Conservation (phyloP, 345 rosid genomes). For the Theobroma cacao region DNA sequence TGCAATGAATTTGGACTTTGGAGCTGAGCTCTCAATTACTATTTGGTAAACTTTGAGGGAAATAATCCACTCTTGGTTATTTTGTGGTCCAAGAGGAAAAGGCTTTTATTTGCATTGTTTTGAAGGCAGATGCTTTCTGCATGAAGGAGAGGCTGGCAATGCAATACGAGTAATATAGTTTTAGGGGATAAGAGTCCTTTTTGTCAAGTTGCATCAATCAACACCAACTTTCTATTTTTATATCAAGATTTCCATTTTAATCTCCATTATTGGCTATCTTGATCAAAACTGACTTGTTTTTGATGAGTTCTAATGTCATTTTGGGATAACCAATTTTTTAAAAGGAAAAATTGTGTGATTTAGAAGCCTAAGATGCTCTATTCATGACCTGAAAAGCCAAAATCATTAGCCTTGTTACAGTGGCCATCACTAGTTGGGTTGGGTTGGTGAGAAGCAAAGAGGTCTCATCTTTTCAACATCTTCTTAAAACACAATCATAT, state of each 20-base stretch:
- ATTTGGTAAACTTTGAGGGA: not conserved
- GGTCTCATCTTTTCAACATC: constrained; percentile 33
- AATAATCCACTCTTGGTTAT: not conserved
- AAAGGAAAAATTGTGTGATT: constrained; percentile 8
- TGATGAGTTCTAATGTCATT: not conserved
- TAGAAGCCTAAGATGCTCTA: constrained; percentile 36
- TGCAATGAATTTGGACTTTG: not conserved
- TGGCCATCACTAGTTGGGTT: constrained; percentile 48
- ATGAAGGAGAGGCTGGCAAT: not conserved
- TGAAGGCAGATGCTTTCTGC: not conserved
- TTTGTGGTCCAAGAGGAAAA: constrained; percentile 10
- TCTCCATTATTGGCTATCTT: constrained; percentile 24
- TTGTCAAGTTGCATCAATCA: constrained; percentile 39
- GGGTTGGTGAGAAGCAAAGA: constrained; percentile 66
- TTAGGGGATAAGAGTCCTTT: constrained; percentile 4
- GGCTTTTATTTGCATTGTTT: not conserved
- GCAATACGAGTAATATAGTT: not conserved
- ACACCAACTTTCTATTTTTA: constrained; percentile 30
- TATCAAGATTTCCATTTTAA: constrained; percentile 20
- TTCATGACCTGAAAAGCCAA: constrained; percentile 23
- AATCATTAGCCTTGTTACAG: constrained; percentile 19
- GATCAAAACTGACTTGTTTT: constrained; percentile 4
- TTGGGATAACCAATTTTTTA: not conserved
- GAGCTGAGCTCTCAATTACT: not conserved
- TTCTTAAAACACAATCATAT: constrained; percentile 32